phyloP scores from a whole-genome alignment of 1,284 basidiomycete species.

The Ganoderma lingzhi region DNA sequence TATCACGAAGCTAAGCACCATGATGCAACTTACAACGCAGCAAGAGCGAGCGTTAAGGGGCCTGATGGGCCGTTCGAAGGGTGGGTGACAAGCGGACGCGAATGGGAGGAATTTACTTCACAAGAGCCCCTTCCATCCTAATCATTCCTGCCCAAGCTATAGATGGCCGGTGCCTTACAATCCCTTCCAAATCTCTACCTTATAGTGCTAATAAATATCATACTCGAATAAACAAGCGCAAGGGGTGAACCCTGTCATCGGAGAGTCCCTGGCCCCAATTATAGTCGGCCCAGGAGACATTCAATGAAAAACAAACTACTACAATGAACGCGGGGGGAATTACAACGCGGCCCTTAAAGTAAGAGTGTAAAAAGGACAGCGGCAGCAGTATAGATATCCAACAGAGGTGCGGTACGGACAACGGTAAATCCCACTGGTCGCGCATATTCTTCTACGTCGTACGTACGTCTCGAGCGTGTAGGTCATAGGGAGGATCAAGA shows the following conservation, averaged over 20 bases:
- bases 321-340: neutral
- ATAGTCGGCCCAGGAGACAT: neutral
- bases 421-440: neutral
- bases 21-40: slow-evolving; percentile 34
- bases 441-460: slow-evolving; percentile 1
- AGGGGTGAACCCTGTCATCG: neutral
- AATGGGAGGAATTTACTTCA: slow-evolving; percentile 42
- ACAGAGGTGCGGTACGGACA: neutral
- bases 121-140: slow-evolving; percentile 12
- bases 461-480: slow-evolving; percentile 1
- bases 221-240: neutral
- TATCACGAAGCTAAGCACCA: slow-evolving; percentile 37
- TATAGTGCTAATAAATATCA: neutral
- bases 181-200: too few relatives aligned
- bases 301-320: neutral
- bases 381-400: neutral
- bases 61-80: slow-evolving; percentile 40
- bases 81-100: slow-evolving; percentile 42
- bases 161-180: too few relatives aligned
- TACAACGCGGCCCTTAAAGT: slow-evolving; percentile 1
- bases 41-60: slow-evolving; percentile 36
- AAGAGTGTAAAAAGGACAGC: neutral
- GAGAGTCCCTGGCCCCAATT: neutral
- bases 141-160: neutral
- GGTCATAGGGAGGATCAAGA: neutral